Percentiles rank a stretch among this genome's conserved stretches.
These are phyloP conservation scores for Epichloe festucae DNA, from an alignment of 2,329 filamentous ascomycete species.

Conservation along the genomic window DNA sequence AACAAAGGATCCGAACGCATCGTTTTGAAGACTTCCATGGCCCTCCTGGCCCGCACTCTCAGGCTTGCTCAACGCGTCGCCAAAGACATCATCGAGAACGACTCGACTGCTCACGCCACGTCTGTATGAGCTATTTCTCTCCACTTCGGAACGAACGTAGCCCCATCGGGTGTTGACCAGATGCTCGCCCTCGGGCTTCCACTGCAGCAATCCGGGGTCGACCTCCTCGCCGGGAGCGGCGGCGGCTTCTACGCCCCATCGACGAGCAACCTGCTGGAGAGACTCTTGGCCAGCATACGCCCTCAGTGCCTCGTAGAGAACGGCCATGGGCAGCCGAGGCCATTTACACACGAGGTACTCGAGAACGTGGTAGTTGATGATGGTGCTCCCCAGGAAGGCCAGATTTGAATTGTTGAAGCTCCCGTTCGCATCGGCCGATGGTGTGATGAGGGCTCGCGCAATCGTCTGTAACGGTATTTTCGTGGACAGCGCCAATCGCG, in stretches of 20 bases:
- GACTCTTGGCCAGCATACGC: slow-evolving; percentile 70
- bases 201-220: slow-evolving; percentile 82
- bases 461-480: slow-evolving; percentile 78
- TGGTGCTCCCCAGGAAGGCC: slow-evolving; percentile 64
- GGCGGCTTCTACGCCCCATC: slow-evolving; percentile 90
- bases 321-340: slow-evolving; percentile 78
- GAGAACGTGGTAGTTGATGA: slow-evolving; percentile 78
- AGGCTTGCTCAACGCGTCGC: slow-evolving; percentile 36
- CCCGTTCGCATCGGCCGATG: slow-evolving; percentile 66
- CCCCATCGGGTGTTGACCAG: slow-evolving; percentile 35
- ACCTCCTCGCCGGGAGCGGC: slow-evolving; percentile 81
- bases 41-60: slow-evolving; percentile 15
- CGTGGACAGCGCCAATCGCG: slow-evolving; percentile 68
- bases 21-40: slow-evolving; percentile 58
- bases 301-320: slow-evolving; percentile 75
- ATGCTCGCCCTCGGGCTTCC: slow-evolving; percentile 38
- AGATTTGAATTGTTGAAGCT: slow-evolving; percentile 84
- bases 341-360: slow-evolving; percentile 83
- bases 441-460: slow-evolving; percentile 72
- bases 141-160: slow-evolving; percentile 37
- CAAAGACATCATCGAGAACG: slow-evolving; percentile 75
- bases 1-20: slow-evolving; percentile 63
- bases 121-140: slow-evolving; percentile 34
- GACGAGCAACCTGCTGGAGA: slow-evolving; percentile 57
- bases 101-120: slow-evolving; percentile 65